Evolutionary conservation across 202 grass and related monocot genomes (phyloP).

Genomic region (Carex arenaria): DNA sequence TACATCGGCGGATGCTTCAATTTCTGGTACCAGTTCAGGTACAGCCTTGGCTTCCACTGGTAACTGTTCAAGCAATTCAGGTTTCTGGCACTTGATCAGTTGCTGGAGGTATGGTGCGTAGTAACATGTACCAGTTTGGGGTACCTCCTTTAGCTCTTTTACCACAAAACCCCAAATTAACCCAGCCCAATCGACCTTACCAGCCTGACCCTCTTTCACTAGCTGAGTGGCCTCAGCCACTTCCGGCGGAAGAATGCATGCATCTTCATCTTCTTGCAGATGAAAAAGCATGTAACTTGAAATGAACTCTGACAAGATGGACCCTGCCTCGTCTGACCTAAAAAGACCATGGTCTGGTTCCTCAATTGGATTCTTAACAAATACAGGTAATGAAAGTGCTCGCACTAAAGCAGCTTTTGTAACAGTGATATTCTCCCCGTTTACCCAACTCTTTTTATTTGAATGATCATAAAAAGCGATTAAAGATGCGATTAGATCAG

Average conservation of each 20-base stretch:
- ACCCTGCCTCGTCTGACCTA: slow-evolving; percentile 21
- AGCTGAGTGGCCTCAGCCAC: slow-evolving; percentile 41
- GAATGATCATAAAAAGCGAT: slow-evolving; percentile 61
- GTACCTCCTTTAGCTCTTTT: slow-evolving; percentile 68
- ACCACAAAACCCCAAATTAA: slow-evolving; percentile 80
- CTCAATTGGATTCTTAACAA: slow-evolving; percentile 23
- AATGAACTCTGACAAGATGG: slow-evolving; percentile 53
- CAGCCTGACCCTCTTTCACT: slow-evolving; percentile 59
- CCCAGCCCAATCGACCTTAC: slow-evolving; percentile 75
- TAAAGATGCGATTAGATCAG: slow-evolving; percentile 49
- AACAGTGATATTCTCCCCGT: slow-evolving; percentile 36
- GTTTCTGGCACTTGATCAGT: slow-evolving; percentile 54
- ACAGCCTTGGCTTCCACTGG: slow-evolving; percentile 4
- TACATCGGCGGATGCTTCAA: slow-evolving; percentile 14
- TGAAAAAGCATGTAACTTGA: slow-evolving; percentile 48
- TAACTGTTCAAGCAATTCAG: slow-evolving; percentile 32
- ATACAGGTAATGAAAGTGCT: slow-evolving; percentile 56
- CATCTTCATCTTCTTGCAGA: slow-evolving; percentile 56
- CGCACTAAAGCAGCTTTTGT: slow-evolving; percentile 44
- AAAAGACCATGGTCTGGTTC: slow-evolving; percentile 29
- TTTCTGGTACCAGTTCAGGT: slow-evolving; percentile 12
- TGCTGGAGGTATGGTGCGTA: slow-evolving; percentile 64
- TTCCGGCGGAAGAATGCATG: slow-evolving; percentile 62
- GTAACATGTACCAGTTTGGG: slow-evolving; percentile 48
- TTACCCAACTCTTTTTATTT: slow-evolving; percentile 54